Evolutionary conservation across 306 rosid species (phyloP), one percentile per base, ranked within the genome.

Genomic region (Astragalus glycyphyllos): DNA sequence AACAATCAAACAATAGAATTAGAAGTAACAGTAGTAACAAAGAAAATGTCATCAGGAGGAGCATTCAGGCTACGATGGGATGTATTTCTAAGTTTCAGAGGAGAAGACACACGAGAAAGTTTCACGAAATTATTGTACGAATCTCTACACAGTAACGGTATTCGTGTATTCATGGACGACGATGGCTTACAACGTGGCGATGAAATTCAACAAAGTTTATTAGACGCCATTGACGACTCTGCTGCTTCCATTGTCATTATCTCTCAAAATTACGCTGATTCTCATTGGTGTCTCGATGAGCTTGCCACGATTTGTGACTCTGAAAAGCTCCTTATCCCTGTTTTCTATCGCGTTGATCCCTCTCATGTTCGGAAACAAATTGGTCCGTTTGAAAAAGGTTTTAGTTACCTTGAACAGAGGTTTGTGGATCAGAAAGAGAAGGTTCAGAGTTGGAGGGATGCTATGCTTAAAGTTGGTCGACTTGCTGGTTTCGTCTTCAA

Each of bases 61-160:
- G 57, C 57, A 3, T 63, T 74, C 48, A 15, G 72, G 57, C 48
- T 63, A 1, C 78, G 72, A 37, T 74, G 78, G 78, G 78, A 74
- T 49, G 85, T 84, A 16, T 84, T 81, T 66, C 32, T 84, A 44
- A 84, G 88, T 65, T 84, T 84, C 64, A 65, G 88, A 46, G 88
- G 85, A 11, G 37, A 20, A 11, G 85, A 84, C 37, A 78, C 83
- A 1, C 85, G 81, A 54, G 7, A 49, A 4, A 0, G 7, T 37
- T 69, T 80, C 74, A 74, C 75, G 2, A 61, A 14, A 4, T 17
- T 13, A 5, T 76, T 84, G 11, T 78, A 78, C 66, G 12, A 74
- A 3, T 32, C 71, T 0, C 74, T 77, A 10, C 4, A 62, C 1
- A 2, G 12, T 4, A 5, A 50, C 1, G 80, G 70, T 54, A 6